phyloP scores from a whole-genome alignment of 2,329 filamentous ascomycete species.

The Blastomyces percursus region DNA sequence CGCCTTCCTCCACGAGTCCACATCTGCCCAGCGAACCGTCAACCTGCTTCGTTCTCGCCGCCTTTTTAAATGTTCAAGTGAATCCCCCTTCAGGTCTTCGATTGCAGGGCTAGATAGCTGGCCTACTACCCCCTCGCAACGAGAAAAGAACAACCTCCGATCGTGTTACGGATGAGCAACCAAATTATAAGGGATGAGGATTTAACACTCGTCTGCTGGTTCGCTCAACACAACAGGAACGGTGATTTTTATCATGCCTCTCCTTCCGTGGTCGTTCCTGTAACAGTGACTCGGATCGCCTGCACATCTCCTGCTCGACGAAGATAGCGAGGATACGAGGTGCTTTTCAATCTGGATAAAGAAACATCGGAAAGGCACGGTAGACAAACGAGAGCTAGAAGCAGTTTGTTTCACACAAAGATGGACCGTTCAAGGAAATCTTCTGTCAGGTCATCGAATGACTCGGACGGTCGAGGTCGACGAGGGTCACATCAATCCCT shows the following conservation, averaged over 20 bases:
- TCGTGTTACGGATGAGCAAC: neutral
- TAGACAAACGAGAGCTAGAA: neutral
- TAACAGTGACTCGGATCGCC: neutral
- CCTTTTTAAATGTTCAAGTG: slow-evolving; percentile 1
- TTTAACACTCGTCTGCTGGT: neutral
- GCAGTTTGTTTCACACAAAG: neutral
- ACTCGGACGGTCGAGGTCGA: slow-evolving; percentile 12
- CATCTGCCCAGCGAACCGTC: neutral
- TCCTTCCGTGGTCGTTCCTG: neutral
- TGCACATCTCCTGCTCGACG: neutral
- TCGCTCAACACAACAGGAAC: slow-evolving; percentile 2
- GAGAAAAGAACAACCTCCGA: neutral
- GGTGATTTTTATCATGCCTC: slow-evolving; percentile 4
- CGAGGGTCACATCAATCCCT: slow-evolving; percentile 7
- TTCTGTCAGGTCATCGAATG: slow-evolving; percentile 8
- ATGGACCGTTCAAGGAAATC: slow-evolving; percentile 9
- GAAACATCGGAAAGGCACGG: neutral
- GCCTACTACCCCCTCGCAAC: slow-evolving; percentile 3
- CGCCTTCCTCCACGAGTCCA: neutral
- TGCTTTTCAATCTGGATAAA: neutral
- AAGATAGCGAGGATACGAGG: neutral
- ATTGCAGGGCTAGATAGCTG: slow-evolving; percentile 7
- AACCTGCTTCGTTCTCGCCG: neutral
- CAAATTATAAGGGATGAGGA: slow-evolving; percentile 3
- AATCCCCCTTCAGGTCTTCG: neutral